Conservation (phyloP, 2,329 filamentous ascomycete species). For the Clonostachys chloroleuca region DNA sequence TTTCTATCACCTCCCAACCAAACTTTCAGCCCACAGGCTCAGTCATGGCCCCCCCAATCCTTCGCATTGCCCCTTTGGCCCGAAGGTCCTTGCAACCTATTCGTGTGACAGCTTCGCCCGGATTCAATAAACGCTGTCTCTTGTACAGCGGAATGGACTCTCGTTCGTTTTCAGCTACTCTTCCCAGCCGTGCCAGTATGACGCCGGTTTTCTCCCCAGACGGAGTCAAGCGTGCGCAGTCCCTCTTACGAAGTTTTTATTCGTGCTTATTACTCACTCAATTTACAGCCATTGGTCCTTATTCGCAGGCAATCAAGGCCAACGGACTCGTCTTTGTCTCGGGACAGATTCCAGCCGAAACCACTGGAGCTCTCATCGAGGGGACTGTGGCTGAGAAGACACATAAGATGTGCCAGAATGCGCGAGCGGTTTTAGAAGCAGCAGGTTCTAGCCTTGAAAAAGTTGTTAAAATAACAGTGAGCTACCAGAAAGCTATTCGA, state of each 20-base stretch:
- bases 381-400: slow-evolving; percentile 44
- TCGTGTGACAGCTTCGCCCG: no score
- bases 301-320: slow-evolving; percentile 11
- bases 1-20: no score
- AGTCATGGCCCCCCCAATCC: no score
- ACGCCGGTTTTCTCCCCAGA: neutral
- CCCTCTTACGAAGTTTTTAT: neutral
- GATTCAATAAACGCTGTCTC: no score
- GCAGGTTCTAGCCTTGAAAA: slow-evolving; percentile 58
- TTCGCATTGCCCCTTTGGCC: no score
- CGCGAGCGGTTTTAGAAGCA: slow-evolving; percentile 63
- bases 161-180: no score
- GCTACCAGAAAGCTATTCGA: neutral
- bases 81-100: no score
- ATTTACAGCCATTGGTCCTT: neutral
- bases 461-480: slow-evolving; percentile 58
- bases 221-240: neutral
- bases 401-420: slow-evolving; percentile 35
- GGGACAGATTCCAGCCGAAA: slow-evolving; percentile 63
- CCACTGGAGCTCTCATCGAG: slow-evolving; percentile 49
- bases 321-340: slow-evolving; percentile 60
- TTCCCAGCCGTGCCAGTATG: no score
- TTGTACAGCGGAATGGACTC: no score
- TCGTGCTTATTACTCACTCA: neutral
- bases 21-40: no score